Evolutionary conservation across 805 yeast species (phyloP).

Genomic region (Saccharomycopsis schoenii): DNA sequence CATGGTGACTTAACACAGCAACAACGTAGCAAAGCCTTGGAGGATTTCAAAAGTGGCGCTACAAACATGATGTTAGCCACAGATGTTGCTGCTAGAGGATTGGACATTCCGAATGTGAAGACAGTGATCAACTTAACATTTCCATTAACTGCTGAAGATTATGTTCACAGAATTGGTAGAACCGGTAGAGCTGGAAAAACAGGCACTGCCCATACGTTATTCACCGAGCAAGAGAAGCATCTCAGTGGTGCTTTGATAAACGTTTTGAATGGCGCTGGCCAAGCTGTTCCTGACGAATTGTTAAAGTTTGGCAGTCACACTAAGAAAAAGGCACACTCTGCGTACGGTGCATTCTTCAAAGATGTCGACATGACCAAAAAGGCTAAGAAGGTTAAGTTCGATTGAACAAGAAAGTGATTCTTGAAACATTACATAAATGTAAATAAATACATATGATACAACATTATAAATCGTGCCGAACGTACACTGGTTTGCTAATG

Average conservation of each 20-base stretch:
- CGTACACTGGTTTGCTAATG: too few relatives aligned
- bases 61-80: constrained; percentile 81
- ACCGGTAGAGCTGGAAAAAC: constrained; percentile 96
- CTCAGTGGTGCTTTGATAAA: constrained; percentile 90
- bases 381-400: constrained; percentile 83
- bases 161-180: constrained; percentile 95
- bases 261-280: constrained; percentile 87
- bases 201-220: constrained; percentile 90
- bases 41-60: constrained; percentile 72
- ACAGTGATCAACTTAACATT: constrained; percentile 90
- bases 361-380: constrained; percentile 82
- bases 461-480: too few relatives aligned
- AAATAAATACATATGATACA: too few relatives aligned
- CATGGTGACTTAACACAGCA: constrained; percentile 93
- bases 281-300: constrained; percentile 90
- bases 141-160: constrained; percentile 94
- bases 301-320: constrained; percentile 96
- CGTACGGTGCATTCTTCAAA: constrained; percentile 96
- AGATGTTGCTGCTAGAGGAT: constrained; percentile 96
- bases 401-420: constrained; percentile 22
- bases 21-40: constrained; percentile 83
- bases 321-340: constrained; percentile 93
- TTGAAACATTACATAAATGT: neutral
- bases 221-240: constrained; percentile 95
- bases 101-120: constrained; percentile 95